Evolutionary conservation across 352 stramenopile genomes (phyloP).

Genomic region (Phytophthora citrophthora): DNA sequence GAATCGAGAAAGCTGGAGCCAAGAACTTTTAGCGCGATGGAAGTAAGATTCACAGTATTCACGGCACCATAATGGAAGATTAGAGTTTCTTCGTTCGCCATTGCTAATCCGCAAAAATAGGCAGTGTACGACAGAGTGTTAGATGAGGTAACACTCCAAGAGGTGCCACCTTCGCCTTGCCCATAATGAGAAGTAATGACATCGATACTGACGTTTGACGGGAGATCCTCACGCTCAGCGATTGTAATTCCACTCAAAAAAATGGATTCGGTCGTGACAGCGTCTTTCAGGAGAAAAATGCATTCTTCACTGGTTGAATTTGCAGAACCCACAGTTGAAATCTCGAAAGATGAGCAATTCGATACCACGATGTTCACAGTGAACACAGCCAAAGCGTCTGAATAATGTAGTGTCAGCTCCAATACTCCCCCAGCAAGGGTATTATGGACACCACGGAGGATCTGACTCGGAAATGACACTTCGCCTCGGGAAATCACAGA

Average conservation of each 20-base stretch:
- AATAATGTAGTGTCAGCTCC: constrained; percentile 18
- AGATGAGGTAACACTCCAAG: constrained; percentile 8
- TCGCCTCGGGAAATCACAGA: constrained; percentile 7
- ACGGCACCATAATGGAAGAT: constrained; percentile 15
- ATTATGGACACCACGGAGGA: constrained; percentile 22
- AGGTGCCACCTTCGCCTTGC: neutral
- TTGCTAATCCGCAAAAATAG: constrained; percentile 21
- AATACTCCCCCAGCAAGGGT: constrained; percentile 1
- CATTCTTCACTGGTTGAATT: constrained; percentile 16
- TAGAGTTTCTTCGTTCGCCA: neutral
- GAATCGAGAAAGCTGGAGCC: constrained; percentile 8
- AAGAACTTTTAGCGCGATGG: constrained; percentile 6
- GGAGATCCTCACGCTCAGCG: neutral
- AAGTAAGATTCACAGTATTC: constrained; percentile 3
- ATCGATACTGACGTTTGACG: neutral
- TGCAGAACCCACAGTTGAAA: constrained; percentile 6
- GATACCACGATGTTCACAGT: constrained; percentile 14
- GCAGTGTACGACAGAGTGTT: constrained; percentile 10
- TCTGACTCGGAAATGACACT: neutral
- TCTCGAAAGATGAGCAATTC: constrained; percentile 19
- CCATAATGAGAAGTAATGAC: constrained; percentile 5
- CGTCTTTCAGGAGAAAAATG: constrained; percentile 19
- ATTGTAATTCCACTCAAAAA: constrained; percentile 16
- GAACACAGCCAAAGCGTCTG: neutral
- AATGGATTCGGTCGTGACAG: neutral